These are phyloP conservation scores for Gentiana dahurica DNA, from an alignment of 257 asterid species.

Conservation along the genomic window DNA sequence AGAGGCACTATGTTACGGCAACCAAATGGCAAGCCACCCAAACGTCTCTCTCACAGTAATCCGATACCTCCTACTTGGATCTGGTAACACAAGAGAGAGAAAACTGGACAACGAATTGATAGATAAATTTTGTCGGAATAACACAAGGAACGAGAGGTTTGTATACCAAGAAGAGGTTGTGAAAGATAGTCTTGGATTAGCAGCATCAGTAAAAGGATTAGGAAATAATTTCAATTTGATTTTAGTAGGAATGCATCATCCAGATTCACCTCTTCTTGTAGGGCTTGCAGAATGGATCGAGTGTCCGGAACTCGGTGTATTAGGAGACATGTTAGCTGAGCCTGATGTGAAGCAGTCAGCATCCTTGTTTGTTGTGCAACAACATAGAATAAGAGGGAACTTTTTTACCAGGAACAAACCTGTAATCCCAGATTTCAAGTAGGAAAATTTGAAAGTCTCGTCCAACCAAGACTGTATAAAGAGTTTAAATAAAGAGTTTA, in stretches of 20 bases:
- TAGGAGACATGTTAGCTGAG: slow-evolving; percentile 66
- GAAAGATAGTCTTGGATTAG: slow-evolving; percentile 57
- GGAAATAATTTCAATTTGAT: slow-evolving; percentile 42
- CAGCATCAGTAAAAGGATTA: slow-evolving; percentile 31
- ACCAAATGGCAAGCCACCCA: slow-evolving; percentile 47
- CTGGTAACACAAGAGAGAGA: slow-evolving; percentile 50
- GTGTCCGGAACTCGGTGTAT: slow-evolving; percentile 76
- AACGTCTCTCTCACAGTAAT: slow-evolving; percentile 45
- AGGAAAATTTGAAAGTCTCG: too few species aligned
- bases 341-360: slow-evolving; percentile 46
- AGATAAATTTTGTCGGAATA: slow-evolving; percentile 47
- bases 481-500: too few species aligned
- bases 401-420: slow-evolving; percentile 27
- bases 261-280: slow-evolving; percentile 41
- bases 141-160: slow-evolving; percentile 42
- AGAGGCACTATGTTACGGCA: slow-evolving; percentile 59
- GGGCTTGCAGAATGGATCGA: slow-evolving; percentile 81
- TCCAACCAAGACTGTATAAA: too few species aligned
- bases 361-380: slow-evolving; percentile 74
- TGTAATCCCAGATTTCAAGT: slow-evolving; percentile 26
- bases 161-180: slow-evolving; percentile 61
- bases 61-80: slow-evolving; percentile 54
- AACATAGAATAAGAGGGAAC: slow-evolving; percentile 47
- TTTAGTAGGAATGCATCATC: slow-evolving; percentile 55
- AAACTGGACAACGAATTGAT: slow-evolving; percentile 42